These are phyloP conservation scores for Pyricularia pennisetigena DNA, from an alignment of 2,329 filamentous ascomycete genomes.

Conservation along the genomic window DNA sequence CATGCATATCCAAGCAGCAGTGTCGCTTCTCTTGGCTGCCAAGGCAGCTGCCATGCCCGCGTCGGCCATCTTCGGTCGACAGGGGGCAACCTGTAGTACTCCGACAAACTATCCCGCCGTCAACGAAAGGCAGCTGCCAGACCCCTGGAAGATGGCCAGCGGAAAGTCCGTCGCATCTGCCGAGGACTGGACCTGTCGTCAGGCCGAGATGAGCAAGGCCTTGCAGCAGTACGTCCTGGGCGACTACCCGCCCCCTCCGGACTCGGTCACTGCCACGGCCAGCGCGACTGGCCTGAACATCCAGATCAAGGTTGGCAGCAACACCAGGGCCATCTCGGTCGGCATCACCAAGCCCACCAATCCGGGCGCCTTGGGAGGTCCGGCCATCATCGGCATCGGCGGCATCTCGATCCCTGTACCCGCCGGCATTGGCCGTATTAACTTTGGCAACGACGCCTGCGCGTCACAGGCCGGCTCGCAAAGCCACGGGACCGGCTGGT, in stretches of 20 bases:
- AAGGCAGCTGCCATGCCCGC: constrained; percentile 23
- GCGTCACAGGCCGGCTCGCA: constrained; percentile 31
- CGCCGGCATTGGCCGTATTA: constrained; percentile 39
- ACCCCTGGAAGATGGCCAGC: constrained; percentile 34
- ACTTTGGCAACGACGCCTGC: constrained; percentile 45
- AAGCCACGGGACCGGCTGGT: constrained; percentile 43
- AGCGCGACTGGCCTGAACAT: constrained; percentile 22
- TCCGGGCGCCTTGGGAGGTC: constrained; percentile 28
- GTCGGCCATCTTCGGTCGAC: constrained; percentile 20
- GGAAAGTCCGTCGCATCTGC: constrained; percentile 28
- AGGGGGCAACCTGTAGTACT: not conserved
- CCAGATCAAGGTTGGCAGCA: constrained; percentile 21
- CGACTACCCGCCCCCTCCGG: constrained; percentile 29
- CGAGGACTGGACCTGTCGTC: constrained; percentile 32
- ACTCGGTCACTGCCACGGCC: constrained; percentile 28
- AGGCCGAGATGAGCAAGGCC: constrained; percentile 30
- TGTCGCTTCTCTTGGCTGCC: constrained; percentile 20
- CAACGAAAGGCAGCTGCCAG: constrained; percentile 21
- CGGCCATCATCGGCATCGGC: constrained; percentile 44
- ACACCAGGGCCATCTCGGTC: constrained; percentile 27
- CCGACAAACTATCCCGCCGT: constrained; percentile 18
- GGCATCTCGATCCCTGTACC: constrained; percentile 42
- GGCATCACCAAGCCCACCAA: constrained; percentile 27
- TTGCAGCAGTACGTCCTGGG: constrained; percentile 37
- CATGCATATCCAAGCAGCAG: constrained; percentile 9